Base-by-base conservation (phyloP, 2,329 filamentous ascomycete genomes). In the Aspergillus sp. region DNA sequence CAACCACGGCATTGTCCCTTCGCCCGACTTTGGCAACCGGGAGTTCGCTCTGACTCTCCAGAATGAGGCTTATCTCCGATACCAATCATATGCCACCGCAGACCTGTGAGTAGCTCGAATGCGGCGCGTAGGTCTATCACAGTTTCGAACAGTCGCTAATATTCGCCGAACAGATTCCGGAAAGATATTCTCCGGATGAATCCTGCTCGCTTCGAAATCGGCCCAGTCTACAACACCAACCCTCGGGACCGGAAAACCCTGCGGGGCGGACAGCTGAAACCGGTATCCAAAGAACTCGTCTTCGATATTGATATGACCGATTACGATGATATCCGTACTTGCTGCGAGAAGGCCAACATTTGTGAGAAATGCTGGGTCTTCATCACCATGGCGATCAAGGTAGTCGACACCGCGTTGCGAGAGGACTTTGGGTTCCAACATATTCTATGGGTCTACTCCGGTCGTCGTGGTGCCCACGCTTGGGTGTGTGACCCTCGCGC, bases 231-330 rank as follows among this genome's bases (percentile, higher is more conserved):
- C 76, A 91, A 83, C 48, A 88, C 91, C 44, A 97, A 97, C 70
- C 94, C 94, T 0, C 88, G 91, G 63, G 94, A 99, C 64, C 87
- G 93, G 65, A 99, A 97, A 76, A 87, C 87, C 0, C 74, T 97
- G 31, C 85, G 88, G 49, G 83, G 87, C 32, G 84, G 85, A 45
- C 85, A 89, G 7, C 97, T 99, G 76, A 88, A 87, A 58, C 93
- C 94, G 0, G 72, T 97, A 29, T 83, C 89, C 51, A 99, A 99
- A 71, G 94, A 99, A 71, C 78, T 99, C 36, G 96, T 96, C 64
- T 97, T 99, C 72, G 94, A 99, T 87, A 97, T 99, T 65, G 94
- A 99, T 82, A 83, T 99, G 83, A 97, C 94, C 50, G 94, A 97
- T 75, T 99, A 99, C 74, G 94, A 99, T 70, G 91, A 96, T 60